These are phyloP conservation scores for Oryza nivara DNA, from an alignment of 176 grass and related monocot genomes.

Conservation along the genomic window DNA sequence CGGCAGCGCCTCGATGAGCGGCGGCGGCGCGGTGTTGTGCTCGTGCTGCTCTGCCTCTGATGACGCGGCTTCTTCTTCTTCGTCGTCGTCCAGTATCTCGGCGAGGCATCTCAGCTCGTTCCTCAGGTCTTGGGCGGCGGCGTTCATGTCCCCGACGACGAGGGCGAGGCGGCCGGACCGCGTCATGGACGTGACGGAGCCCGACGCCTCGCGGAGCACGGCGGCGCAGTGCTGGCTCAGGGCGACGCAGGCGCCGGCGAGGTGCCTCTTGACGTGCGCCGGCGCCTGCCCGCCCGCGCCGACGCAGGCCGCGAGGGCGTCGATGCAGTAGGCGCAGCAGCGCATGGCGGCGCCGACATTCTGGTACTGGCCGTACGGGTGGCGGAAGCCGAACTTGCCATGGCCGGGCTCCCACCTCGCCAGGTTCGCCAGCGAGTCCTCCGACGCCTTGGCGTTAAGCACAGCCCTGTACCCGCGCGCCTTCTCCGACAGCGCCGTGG, in stretches of 20 bases:
- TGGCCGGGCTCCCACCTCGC: slow-evolving; percentile 68
- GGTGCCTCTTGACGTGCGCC: slow-evolving; percentile 36
- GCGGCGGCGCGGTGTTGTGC: not conserved
- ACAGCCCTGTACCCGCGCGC: slow-evolving; percentile 48
- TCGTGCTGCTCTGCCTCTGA: slow-evolving; percentile 10
- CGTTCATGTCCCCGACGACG: slow-evolving; percentile 24
- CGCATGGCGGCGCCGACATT: slow-evolving; percentile 63
- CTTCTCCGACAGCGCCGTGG: slow-evolving; percentile 28
- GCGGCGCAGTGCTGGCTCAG: slow-evolving; percentile 20
- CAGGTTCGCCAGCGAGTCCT: slow-evolving; percentile 73
- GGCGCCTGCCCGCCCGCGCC: slow-evolving; percentile 47
- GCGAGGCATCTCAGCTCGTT: slow-evolving; percentile 39
- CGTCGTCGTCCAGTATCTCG: slow-evolving; percentile 6
- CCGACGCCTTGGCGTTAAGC: slow-evolving; percentile 63
- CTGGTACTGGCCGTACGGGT: slow-evolving; percentile 66
- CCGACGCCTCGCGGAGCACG: slow-evolving; percentile 21
- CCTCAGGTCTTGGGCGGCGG: slow-evolving; percentile 26
- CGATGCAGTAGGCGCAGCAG: slow-evolving; percentile 69
- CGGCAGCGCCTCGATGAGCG: slow-evolving; percentile 46
- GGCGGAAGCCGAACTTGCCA: slow-evolving; percentile 56
- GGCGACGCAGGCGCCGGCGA: slow-evolving; percentile 18
- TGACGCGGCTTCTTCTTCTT: slow-evolving; percentile 6
- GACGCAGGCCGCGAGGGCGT: slow-evolving; percentile 58
- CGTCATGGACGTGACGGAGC: slow-evolving; percentile 27
- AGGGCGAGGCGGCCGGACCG: slow-evolving; percentile 11